Base-by-base conservation (phyloP, 1,284 basidiomycete genomes). In the Moniliophthora roreri region DNA sequence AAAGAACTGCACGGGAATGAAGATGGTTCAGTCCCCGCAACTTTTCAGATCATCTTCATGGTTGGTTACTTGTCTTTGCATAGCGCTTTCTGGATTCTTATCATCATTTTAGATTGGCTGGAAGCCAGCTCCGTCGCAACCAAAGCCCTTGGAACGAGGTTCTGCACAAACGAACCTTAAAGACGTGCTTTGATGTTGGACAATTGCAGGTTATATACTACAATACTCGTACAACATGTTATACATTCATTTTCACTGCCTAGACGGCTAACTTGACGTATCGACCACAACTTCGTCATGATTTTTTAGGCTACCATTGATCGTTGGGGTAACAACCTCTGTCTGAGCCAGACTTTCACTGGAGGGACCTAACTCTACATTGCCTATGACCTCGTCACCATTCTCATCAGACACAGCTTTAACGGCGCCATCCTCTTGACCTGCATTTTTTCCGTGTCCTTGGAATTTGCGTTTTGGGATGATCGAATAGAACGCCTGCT, bases 1-100 rank as follows among this genome's bases (percentile, higher is more conserved):
- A 83, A 89, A 97, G 95, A 89, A 55, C 64, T 99, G 51, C 90
- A 98, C 66, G 93, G 91, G 4, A 80, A 86, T 54, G 82, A 88
- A 60, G 89, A 95, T 65, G 93, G 90, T 2, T 81, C 80, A 2
- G 79, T 99, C 23, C 93, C 95, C 4, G 97, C 97, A 11, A 99
- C 97, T 3, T 99, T 98, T 72, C 91, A 96, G 66, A 77, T 98
- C 50, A 94, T 99, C 57, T 98, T 92, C 68, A 87, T 98, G 80
- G 95, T 93, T 60, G 60, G 79, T 72, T 16, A 37, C 41, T 38
- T 32, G 20, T 11, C 52, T 23, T 21, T 18, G 44, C n/a, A n/a
- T n/a, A n/a, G n/a, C n/a, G 20, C 36, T 26, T 16, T 10, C 51
- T 48, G 53, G 23, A 46, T 50, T 48, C 48, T 40, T 38, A 37